phyloP scores from a whole-genome alignment of 2,329 filamentous ascomycete genomes.

The Colletotrichum brevisporum region DNA sequence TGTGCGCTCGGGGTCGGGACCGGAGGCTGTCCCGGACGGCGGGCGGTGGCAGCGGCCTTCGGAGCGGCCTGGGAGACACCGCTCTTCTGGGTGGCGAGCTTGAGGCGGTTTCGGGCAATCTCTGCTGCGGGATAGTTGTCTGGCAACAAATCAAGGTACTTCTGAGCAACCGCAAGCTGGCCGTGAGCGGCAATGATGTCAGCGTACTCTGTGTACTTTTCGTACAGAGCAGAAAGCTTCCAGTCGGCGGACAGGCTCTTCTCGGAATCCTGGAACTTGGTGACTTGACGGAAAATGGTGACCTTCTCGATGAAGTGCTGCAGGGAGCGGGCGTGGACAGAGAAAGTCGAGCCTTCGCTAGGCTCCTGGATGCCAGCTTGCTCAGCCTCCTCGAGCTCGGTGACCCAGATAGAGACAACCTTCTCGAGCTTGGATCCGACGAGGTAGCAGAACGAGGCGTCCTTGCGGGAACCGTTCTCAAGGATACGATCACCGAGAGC shows the following conservation, averaged over 20 bases:
- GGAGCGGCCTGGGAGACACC: slow-evolving; percentile 44
- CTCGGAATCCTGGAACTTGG: slow-evolving; percentile 89
- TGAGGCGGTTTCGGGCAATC: slow-evolving; percentile 86
- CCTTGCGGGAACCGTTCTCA: slow-evolving; percentile 83
- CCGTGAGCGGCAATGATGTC: slow-evolving; percentile 94
- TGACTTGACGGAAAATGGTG: slow-evolving; percentile 93
- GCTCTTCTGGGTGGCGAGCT: slow-evolving; percentile 81
- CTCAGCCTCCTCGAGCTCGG: slow-evolving; percentile 89
- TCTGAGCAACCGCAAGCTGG: slow-evolving; percentile 87
- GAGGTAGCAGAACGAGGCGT: slow-evolving; percentile 96
- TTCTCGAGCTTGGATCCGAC: slow-evolving; percentile 98
- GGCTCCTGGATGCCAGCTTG: slow-evolving; percentile 78
- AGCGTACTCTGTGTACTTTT: slow-evolving; percentile 97
- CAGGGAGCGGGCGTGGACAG: slow-evolving; percentile 87
- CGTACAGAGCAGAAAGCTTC: slow-evolving; percentile 90
- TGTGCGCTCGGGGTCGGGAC: slow-evolving; percentile 3
- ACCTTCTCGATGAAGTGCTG: slow-evolving; percentile 99
- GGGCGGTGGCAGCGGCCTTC: slow-evolving; percentile 50
- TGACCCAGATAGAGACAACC: slow-evolving; percentile 93
- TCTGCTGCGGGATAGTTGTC: slow-evolving; percentile 88
- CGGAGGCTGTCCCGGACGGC: slow-evolving; percentile 43
- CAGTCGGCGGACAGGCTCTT: slow-evolving; percentile 80
- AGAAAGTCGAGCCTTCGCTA: slow-evolving; percentile 85
- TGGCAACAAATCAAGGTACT: slow-evolving; percentile 91
- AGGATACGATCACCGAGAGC: slow-evolving; percentile 91